phyloP scores from a whole-genome alignment of 352 stramenopile genomes.

The Phytophthora europaea region DNA sequence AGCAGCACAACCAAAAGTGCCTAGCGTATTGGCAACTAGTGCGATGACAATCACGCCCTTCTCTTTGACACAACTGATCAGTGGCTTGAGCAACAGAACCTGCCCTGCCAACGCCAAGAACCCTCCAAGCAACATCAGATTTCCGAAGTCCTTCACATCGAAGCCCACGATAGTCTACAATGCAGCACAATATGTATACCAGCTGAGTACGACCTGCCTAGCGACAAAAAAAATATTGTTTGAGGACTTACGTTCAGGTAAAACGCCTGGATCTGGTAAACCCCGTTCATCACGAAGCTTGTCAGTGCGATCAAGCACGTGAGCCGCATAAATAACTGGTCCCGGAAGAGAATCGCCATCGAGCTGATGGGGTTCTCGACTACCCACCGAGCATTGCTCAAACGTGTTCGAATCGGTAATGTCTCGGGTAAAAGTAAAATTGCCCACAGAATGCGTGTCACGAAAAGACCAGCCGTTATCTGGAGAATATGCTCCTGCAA shows the following conservation, averaged over 20 bases:
- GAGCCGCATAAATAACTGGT: constrained; percentile 69
- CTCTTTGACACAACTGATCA: constrained; percentile 68
- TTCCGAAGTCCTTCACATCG: constrained; percentile 70
- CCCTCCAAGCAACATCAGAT: constrained; percentile 69
- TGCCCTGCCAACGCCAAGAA: constrained; percentile 69
- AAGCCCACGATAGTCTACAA: constrained; percentile 72
- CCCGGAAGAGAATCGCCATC: constrained; percentile 76
- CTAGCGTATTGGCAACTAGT: constrained; percentile 50
- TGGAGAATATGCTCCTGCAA: constrained; percentile 61
- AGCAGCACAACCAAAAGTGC: constrained; percentile 48
- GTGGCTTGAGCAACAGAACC: constrained; percentile 62
- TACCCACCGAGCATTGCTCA: constrained; percentile 37
- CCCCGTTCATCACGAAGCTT: constrained; percentile 66
- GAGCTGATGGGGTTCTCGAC: constrained; percentile 68
- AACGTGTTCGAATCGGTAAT: constrained; percentile 47
- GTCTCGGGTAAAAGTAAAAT: constrained; percentile 72
- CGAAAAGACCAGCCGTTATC: constrained; percentile 55
- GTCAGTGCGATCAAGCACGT: constrained; percentile 77
- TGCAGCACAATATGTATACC: background rate
- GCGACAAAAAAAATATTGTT: background rate
- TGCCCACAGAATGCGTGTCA: constrained; percentile 64
- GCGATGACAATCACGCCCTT: constrained; percentile 77
- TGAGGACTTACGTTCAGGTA: constrained; percentile 67
- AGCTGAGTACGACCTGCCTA: constrained; percentile 11
- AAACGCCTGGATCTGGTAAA: constrained; percentile 75